Conservation (phyloP, 768 basidiomycete species). For the Tulasnella sp. region DNA sequence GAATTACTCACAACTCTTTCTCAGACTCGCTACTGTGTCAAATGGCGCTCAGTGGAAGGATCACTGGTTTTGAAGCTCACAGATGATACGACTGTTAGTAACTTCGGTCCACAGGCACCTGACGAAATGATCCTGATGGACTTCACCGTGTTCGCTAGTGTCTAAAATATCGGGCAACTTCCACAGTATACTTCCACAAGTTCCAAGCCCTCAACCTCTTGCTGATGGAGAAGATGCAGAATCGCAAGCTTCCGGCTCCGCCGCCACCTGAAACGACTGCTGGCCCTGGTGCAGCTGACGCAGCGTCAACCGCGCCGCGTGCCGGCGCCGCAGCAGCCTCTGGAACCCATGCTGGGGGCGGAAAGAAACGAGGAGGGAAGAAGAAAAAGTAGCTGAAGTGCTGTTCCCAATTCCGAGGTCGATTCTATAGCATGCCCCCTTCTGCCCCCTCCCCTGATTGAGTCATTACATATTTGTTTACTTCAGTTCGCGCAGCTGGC, state of each 20-base stretch:
- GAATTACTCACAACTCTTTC: background rate
- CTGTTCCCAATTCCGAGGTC: background rate
- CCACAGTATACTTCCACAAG: conserved; percentile 91
- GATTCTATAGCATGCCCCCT: background rate
- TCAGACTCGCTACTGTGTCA: conserved; percentile 86
- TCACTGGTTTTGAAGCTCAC: conserved; percentile 92
- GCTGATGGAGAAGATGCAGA: conserved; percentile 83
- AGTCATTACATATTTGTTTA: background rate
- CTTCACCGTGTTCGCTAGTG: conserved; percentile 51
- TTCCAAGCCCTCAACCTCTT: conserved; percentile 89
- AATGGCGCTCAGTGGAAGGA: conserved; percentile 82
- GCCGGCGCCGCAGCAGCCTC: background rate
- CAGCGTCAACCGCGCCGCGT: background rate
- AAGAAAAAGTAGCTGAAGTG: background rate
- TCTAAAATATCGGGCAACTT: conserved; percentile 93
- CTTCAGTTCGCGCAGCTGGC: background rate
- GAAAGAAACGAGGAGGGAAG: conserved; percentile 18
- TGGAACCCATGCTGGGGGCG: background rate
- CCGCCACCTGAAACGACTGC: conserved; percentile 11
- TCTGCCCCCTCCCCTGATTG: background rate
- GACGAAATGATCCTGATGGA: background rate
- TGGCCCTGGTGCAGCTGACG: background rate
- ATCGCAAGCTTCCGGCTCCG: conserved; percentile 45
- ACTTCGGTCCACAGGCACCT: background rate
- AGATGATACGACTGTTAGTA: conserved; percentile 76